A percentile compares a stretch with the other conserved stretches of the same genome.
Evolutionary conservation across 371 early-diverging fungal genomes (phyloP).

Genomic region (Cokeromyces recurvatus): DNA sequence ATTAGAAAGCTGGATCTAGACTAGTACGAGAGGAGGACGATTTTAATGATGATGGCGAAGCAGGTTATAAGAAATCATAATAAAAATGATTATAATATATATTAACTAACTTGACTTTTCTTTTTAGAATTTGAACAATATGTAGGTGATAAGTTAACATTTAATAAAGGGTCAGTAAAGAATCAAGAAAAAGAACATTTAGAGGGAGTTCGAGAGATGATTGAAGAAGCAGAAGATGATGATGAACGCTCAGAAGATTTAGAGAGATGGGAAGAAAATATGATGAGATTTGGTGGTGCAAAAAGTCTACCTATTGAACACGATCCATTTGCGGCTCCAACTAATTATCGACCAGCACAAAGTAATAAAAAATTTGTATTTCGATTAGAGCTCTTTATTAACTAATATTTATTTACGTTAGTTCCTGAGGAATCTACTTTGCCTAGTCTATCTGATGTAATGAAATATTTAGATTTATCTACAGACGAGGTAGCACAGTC

Average conservation of each 20-base stretch:
- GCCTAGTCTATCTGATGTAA: constrained; percentile 47
- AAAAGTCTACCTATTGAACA: constrained; percentile 13
- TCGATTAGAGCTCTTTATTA: no score
- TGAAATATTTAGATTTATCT: constrained; percentile 29
- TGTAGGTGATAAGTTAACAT: constrained; percentile 36
- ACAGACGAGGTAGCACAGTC: constrained; percentile 29
- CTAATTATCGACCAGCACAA: constrained; percentile 31
- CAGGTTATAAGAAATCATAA: constrained; percentile 10
- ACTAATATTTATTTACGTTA: constrained; percentile 15
- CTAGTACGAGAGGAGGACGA: constrained; percentile 54
- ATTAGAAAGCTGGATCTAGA: constrained; percentile 20
- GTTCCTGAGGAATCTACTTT: constrained; percentile 51
- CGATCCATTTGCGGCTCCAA: constrained; percentile 22
- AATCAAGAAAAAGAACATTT: constrained; percentile 37
- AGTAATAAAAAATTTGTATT: no score
- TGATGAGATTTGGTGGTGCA: constrained; percentile 60
- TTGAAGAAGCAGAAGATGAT: constrained; percentile 51
- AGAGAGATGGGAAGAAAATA: constrained; percentile 63
- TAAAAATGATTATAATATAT: background rate
- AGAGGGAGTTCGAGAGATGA: constrained; percentile 48
- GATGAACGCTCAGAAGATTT: constrained; percentile 55
- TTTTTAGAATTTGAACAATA: constrained; percentile 48
- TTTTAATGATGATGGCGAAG: constrained; percentile 49
- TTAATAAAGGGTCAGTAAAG: constrained; percentile 36
- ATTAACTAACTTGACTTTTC: no score